Evolutionary conservation across 1,284 basidiomycete species (phyloP), one percentile per base, ranked within the genome.

Genomic region (Papiliotrema terrestris): DNA sequence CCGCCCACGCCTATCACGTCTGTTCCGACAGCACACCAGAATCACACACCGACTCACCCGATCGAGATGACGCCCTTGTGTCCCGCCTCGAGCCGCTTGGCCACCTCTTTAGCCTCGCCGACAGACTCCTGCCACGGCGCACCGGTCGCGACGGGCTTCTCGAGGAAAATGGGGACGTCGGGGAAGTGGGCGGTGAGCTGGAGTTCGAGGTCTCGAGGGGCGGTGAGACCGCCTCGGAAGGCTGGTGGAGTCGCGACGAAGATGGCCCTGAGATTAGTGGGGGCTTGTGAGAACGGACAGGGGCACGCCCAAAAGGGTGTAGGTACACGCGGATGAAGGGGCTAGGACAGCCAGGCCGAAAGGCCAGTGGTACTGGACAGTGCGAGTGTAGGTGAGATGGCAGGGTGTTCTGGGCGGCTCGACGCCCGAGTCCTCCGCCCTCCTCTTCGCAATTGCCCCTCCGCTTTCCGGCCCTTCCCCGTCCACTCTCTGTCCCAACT

Each of bases 201-300:
- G 60, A 88, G 78, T 78, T 98, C 94, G 62, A 98, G 82, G 74
- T 97, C 89, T 56, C 87, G 84, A 49, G 87, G 87, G 20, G 83
- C 78, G 61, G 82, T 78, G 38, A 83, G 80, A 38, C 85, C 84
- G 46, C 91, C 91, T 58, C 94, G 86, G 83, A 87, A 97, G 81
- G 89, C 88, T 36, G 94, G 91, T 22, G 94, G 93, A 45, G 86
- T 88, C 50, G 93, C 94, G 61, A 97, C 83, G 74, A 96, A 85
- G 73, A 96, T 83, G 6, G 90, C 91, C 48, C 79, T 80, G 61
- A 15, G 19, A 22, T 6, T 20, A 49, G 13, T 11, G 29, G 29
- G 11, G 29, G 6, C 6, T 32, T 32, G 29, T n/a, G 29, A 32
- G 29, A 32, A 11, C 11, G 29, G 29, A 11, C 11, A 32, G 29